Evolutionary conservation across 495 filamentous ascomycete genomes (phyloP).

Genomic region (Neurospora sp.): DNA sequence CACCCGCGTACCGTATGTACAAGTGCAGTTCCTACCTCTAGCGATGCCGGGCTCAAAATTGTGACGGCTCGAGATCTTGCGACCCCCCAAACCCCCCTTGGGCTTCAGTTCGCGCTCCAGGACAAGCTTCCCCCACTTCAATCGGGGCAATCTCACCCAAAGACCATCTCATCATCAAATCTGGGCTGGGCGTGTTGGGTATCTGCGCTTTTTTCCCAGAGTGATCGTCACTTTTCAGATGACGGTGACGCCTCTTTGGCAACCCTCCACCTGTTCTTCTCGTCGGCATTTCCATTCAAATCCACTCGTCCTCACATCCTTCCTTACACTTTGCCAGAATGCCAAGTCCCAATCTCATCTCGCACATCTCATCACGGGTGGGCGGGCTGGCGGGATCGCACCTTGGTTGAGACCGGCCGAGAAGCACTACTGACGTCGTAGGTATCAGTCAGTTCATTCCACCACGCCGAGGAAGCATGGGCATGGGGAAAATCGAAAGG

Average conservation of each 20-base stretch:
- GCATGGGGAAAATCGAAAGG: neutral
- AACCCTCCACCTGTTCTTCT: neutral
- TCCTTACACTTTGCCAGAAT: neutral
- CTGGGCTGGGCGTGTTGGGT: neutral
- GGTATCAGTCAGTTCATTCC: neutral
- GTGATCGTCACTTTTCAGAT: neutral
- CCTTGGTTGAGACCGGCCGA: neutral
- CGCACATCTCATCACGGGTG: neutral
- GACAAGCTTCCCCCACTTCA: neutral
- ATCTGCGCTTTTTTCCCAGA: neutral
- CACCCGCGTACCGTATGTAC: neutral
- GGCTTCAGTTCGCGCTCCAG: neutral
- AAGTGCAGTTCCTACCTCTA: neutral
- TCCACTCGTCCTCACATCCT: neutral
- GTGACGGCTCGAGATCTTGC: neutral
- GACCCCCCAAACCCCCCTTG: neutral
- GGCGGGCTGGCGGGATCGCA: neutral
- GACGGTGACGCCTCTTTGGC: neutral
- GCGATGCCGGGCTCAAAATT: neutral
- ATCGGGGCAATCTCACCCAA: neutral
- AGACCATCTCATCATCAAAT: neutral
- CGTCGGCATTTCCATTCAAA: neutral
- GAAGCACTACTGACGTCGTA: neutral
- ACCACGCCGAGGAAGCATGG: neutral
- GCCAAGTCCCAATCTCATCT: neutral